phyloP scores from a whole-genome alignment of 768 basidiomycete species.

The Tephrocybe rancida region DNA sequence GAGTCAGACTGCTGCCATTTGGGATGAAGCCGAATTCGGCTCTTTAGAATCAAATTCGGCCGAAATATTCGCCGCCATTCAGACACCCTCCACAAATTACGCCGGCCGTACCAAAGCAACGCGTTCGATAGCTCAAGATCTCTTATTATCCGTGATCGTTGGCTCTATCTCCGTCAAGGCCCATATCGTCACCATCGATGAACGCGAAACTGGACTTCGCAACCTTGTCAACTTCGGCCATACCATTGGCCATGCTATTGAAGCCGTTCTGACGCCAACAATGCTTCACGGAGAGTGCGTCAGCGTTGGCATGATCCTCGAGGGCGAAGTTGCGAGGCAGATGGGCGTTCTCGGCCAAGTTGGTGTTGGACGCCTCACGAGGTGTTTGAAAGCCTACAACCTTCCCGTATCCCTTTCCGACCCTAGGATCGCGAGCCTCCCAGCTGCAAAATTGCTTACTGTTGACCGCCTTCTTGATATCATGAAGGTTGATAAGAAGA shows the following conservation, averaged over 20 bases:
- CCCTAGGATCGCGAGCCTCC: conserved; percentile 72
- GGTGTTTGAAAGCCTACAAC: conserved; percentile 89
- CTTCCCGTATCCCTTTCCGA: conserved; percentile 84
- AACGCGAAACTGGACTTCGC: conserved; percentile 93
- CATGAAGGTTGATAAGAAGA: conserved; percentile 98
- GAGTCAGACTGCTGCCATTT: conserved; percentile 94
- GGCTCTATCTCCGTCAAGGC: conserved; percentile 96
- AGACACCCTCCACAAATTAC: conserved; percentile 61
- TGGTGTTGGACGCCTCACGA: conserved; percentile 85
- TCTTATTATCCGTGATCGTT: conserved; percentile 89
- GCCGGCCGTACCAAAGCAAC: conserved; percentile 61
- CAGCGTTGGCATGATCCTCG: conserved; percentile 93
- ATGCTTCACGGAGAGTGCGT: conserved; percentile 98
- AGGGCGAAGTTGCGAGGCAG: conserved; percentile 90
- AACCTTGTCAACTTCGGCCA: conserved; percentile 99
- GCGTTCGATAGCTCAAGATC: conserved; percentile 75
- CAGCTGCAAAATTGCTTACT: conserved; percentile 70
- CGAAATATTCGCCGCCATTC: conserved; percentile 86
- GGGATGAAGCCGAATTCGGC: conserved; percentile 90
- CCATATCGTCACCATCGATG: conserved; percentile 96
- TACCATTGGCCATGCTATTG: conserved; percentile 97
- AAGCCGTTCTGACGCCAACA: conserved; percentile 90
- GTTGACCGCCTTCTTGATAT: conserved; percentile 86
- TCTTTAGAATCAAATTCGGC: conserved; percentile 83
- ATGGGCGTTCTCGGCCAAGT: conserved; percentile 90